Base-by-base conservation (phyloP, 1,284 basidiomycete species). In the Athelia psychrophila region DNA sequence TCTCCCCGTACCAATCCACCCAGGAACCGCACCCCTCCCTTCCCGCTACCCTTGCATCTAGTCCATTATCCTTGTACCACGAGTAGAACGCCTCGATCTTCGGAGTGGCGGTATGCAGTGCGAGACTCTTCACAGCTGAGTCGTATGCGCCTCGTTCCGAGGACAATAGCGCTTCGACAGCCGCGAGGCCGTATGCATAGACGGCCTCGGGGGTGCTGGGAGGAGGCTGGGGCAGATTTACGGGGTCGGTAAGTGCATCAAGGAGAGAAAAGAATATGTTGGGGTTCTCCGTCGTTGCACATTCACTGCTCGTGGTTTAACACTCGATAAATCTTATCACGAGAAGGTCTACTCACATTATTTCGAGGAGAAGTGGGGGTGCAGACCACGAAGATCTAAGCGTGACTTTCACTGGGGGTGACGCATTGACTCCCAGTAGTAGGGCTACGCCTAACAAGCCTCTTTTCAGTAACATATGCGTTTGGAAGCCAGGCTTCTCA, bases 1-100 rank as follows among this genome's bases (percentile, higher is more conserved):
- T 77, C 53, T 83, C 72, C 0, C 91, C 91, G 59, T 88, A 86
- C 88, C 91, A 95, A 54, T 95, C 90, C 3, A 95, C 86, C 93
- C 93, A 96, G 18, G 86, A 87, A 1, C 77, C 83, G 62, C 93
- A 95, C 0, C 67, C 65, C 2, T 64, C 59, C 18, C 64, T 63
- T 12, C 70, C 67, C 5, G 54, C 52, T 6, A 42, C n/a, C 38
- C 38, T n/a, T 6, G 38, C n/a, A 42, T 42, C 38, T 16, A 42
- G 20, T 2, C 67, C 66, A n/a, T 68, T 52, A 48, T 60, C 67
- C 52, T 71, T 72, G 58, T 88, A 91, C 57, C 83, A 77, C 47
- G 84, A 76, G 62, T 86, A 87, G 63, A 85, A 87, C 0, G 88
- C 89, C 54, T 88, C 83, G 20, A 93, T 76, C 55, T 82, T 84